phyloP scores from a whole-genome alignment of 2,329 filamentous ascomycete species.

The Ophiocordyceps camponoti-floridani region DNA sequence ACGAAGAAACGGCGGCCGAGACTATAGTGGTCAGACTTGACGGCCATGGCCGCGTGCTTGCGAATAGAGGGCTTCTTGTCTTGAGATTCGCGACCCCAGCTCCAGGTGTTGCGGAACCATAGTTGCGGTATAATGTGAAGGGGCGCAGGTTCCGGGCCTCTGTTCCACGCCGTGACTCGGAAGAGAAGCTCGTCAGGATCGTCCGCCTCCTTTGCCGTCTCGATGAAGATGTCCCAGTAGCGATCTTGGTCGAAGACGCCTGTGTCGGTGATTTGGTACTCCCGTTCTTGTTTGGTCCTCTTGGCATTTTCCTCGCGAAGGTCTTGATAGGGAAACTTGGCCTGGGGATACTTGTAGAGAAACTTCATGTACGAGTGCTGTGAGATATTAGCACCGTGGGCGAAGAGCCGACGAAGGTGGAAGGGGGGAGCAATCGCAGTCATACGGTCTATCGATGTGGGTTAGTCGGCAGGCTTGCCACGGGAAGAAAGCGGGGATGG shows the following conservation, averaged over 20 bases:
- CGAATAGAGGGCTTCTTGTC: constrained; percentile 68
- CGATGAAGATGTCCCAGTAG: constrained; percentile 96
- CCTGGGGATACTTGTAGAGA: constrained; percentile 93
- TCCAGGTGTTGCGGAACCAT: constrained; percentile 96
- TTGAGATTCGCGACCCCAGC: constrained; percentile 65
- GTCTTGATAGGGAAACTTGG: constrained; percentile 80
- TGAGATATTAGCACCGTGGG: constrained; percentile 4
- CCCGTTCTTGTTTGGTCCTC: constrained; percentile 57
- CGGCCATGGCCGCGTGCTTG: constrained; percentile 45
- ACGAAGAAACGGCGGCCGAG: constrained; percentile 72
- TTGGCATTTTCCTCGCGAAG: constrained; percentile 69
- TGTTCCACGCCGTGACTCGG: constrained; percentile 90
- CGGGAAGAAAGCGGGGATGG: neutral
- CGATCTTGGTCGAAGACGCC: constrained; percentile 73
- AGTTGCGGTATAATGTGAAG: constrained; percentile 88
- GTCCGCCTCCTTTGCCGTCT: constrained; percentile 86
- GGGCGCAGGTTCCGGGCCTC: constrained; percentile 76
- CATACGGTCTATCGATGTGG: constrained; percentile 23
- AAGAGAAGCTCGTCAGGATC: constrained; percentile 85
- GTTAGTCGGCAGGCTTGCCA: constrained; percentile 7
- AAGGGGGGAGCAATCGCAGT: neutral
- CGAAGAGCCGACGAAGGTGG: neutral
- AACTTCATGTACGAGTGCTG: constrained; percentile 98
- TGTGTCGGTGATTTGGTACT: constrained; percentile 87
- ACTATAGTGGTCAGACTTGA: constrained; percentile 60